These are phyloP conservation scores for Xerocomus nothofagi DNA, from an alignment of 1,284 basidiomycete species.

Conservation along the genomic window DNA sequence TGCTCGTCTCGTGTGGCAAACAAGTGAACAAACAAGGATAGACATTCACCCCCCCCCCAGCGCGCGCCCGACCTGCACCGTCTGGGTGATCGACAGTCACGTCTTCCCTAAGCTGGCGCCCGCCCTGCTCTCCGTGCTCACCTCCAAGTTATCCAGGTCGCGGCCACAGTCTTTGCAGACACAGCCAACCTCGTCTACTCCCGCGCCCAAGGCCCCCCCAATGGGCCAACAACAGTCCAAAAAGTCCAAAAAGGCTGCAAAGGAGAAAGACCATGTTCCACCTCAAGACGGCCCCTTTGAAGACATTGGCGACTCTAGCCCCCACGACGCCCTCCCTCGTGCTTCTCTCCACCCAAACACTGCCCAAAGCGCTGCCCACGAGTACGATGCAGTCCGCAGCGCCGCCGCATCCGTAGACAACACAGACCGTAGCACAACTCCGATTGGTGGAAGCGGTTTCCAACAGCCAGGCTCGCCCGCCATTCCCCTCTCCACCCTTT, in stretches of 20 bases:
- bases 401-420: conserved; percentile 47
- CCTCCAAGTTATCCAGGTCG: conserved; percentile 65
- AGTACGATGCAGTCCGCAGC: conserved; percentile 40
- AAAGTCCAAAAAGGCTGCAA: conserved; percentile 67
- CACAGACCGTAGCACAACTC: conserved; percentile 42
- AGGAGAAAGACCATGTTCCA: conserved; percentile 57
- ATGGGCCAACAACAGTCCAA: conserved; percentile 83
- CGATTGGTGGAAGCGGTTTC: conserved; percentile 31
- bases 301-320: conserved; percentile 27
- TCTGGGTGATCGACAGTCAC: conserved; percentile 36
- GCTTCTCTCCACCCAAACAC: conserved; percentile 39
- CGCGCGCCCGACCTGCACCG: conserved; percentile 31
- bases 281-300: conserved; percentile 33
- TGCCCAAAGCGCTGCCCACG: conserved; percentile 36
- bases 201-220: conserved; percentile 37
- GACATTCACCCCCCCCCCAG: conserved; percentile 18
- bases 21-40: conserved; percentile 37
- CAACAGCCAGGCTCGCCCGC: conserved; percentile 32
- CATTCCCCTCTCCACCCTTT: conserved; percentile 30
- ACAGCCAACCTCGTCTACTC: conserved; percentile 36
- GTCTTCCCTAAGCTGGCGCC: conserved; percentile 66
- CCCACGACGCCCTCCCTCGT: conserved; percentile 47
- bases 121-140: conserved; percentile 71
- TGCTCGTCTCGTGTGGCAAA: conserved; percentile 22
- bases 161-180: conserved; percentile 66